These are phyloP conservation scores for Penicillium sp. DNA, from an alignment of 2,329 filamentous ascomycete species.

Conservation along the genomic window DNA sequence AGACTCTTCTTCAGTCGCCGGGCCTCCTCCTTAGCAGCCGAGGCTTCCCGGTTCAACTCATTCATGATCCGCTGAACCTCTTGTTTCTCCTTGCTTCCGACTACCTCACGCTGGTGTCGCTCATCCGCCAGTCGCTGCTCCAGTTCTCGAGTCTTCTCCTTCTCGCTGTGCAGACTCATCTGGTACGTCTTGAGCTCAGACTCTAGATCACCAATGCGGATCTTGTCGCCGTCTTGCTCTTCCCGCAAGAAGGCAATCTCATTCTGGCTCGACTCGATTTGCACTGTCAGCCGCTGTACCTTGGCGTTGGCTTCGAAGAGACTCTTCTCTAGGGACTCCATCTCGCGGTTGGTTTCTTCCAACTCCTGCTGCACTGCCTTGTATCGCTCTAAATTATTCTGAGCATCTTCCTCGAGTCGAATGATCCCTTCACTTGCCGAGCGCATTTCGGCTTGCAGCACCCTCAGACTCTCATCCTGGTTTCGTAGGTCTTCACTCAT, in stretches of 20 bases:
- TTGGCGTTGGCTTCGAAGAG: constrained; percentile 85
- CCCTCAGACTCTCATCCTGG: constrained; percentile 82
- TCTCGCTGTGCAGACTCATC: constrained; percentile 79
- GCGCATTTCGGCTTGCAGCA: constrained; percentile 92
- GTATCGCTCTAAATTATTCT: constrained; percentile 76
- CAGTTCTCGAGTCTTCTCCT: constrained; percentile 72
- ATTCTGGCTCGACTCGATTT: constrained; percentile 87
- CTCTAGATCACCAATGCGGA: constrained; percentile 93
- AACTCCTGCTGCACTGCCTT: constrained; percentile 82
- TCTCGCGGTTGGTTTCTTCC: constrained; percentile 79
- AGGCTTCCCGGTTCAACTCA: constrained; percentile 84
- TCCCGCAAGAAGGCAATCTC: constrained; percentile 95
- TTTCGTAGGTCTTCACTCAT: constrained; percentile 73
- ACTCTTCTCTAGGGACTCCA: constrained; percentile 82
- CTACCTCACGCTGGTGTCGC: constrained; percentile 80
- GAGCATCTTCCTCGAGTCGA: constrained; percentile 85
- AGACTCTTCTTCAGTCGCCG: constrained; percentile 80
- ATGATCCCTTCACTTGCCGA: constrained; percentile 85
- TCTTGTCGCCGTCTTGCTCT: constrained; percentile 96
- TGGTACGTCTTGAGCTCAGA: constrained; percentile 79
- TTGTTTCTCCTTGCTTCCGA: constrained; percentile 87
- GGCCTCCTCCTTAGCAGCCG: constrained; percentile 81
- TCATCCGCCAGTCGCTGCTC: constrained; percentile 78
- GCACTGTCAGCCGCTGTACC: constrained; percentile 82
- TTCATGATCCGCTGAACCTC: constrained; percentile 93